These are phyloP conservation scores for Rhododendron ferrugineum DNA, from an alignment of 148 eudicot species.

Conservation along the genomic window DNA sequence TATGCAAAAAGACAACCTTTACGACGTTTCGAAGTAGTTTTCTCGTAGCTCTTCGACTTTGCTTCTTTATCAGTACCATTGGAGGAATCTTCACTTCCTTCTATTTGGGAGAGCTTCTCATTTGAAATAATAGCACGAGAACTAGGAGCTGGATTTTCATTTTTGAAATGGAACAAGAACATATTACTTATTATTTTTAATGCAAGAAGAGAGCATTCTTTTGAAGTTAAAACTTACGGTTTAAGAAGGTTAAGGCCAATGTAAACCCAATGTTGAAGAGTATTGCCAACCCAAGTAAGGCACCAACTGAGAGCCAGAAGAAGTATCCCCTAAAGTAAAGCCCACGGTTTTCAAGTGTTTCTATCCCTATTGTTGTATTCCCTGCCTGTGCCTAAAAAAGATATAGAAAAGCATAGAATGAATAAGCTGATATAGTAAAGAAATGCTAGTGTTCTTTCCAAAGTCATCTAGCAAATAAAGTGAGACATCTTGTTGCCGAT, in stretches of 20 bases:
- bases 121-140: constrained; percentile 62
- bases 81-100: constrained; percentile 21
- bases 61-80: constrained; percentile 1
- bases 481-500: neutral
- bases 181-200: neutral
- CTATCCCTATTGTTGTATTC: constrained; percentile 52
- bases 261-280: constrained; percentile 47
- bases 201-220: neutral
- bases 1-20: constrained; percentile 31
- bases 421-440: neutral
- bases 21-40: constrained; percentile 8
- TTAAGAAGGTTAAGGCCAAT: constrained; percentile 54
- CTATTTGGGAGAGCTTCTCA: constrained; percentile 43
- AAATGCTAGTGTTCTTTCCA: neutral
- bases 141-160: constrained; percentile 47
- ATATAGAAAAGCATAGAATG: neutral
- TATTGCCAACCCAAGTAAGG: constrained; percentile 50
- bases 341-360: constrained; percentile 58
- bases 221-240: constrained; percentile 37
- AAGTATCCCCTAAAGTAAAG: constrained; percentile 37
- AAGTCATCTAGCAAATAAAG: neutral
- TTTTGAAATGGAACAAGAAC: neutral
- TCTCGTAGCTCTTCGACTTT: neutral
- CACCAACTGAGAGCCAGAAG: constrained; percentile 61
- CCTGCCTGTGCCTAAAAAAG: constrained; percentile 30